Evolutionary conservation across 441 rosid species (phyloP), one percentile per base, ranked within the genome.

Genomic region (Syzygium malaccense): DNA sequence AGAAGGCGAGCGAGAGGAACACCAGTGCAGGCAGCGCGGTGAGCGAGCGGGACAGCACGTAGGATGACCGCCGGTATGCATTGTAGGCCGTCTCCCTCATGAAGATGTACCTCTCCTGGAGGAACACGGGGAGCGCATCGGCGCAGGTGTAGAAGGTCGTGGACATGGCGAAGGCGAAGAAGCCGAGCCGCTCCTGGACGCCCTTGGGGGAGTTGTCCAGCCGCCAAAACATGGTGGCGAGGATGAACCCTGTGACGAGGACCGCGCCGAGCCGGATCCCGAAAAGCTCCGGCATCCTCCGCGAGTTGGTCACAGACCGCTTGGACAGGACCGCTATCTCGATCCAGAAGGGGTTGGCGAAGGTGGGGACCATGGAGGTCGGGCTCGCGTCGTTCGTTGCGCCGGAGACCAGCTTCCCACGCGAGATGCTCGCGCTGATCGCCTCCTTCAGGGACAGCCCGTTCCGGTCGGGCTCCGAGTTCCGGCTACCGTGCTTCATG

Each of bases 81-180:
- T 96, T 96, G 89, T 96, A 88, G 56, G 99, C 96, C 0, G 99
- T 96, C 88, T 96, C 99, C 86, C 99, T 92, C 95, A 96, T 94
- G 96, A 96, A 96, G 86, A 96, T 96, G 90, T 96, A 95, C 79
- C 98, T 90, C 84, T 96, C 97, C 88, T 96, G 97, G 85, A 96
- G 95, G 41, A 96, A 96, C 6, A 95, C 97, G 0, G 99, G 98
- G 4, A 96, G 95, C 1, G 99, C 97, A 13, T 96, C 98, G 4
- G 97, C 96, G 88, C 99, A 96, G 3, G 98, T 94, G 94, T 96
- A 96, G 93, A 94, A 96, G 33, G 96, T 96, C 3, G 98, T 96
- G 0, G 98, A 96, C 98, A 95, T 95, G 6, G 97, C 99, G 87
- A 96, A 96, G 0, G 99, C 99, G 90, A 96, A 93, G 88, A 96